A percentile compares a stretch with the other conserved stretches of the same genome.
Evolutionary conservation across 1,284 basidiomycete species (phyloP).

Genomic region (Singerocomus inundabilis): DNA sequence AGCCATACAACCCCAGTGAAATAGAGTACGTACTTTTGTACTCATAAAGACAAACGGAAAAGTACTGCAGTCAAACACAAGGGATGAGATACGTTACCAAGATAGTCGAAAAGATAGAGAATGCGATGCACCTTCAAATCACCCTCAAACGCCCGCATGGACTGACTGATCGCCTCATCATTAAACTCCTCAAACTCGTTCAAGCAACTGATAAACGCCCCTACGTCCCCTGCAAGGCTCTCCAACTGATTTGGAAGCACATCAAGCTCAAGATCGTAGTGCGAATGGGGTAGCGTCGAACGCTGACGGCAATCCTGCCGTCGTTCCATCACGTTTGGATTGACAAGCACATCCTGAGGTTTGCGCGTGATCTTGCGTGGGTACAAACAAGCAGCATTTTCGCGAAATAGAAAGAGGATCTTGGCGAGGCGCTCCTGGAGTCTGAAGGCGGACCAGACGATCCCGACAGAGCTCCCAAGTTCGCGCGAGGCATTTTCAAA

Average conservation of each 20-base stretch:
- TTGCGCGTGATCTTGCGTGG: constrained; percentile 30
- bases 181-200: constrained; percentile 57
- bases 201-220: constrained; percentile 47
- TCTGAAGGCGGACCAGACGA: constrained; percentile 32
- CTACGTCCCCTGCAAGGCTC: constrained; percentile 46
- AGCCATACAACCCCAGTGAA: constrained; percentile 15
- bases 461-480: constrained; percentile 35
- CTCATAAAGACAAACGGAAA: constrained; percentile 27
- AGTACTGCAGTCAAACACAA: constrained; percentile 21
- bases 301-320: constrained; percentile 23
- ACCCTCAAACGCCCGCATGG: constrained; percentile 47
- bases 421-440: constrained; percentile 35
- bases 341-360: constrained; percentile 26
- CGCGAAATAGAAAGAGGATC: constrained; percentile 33
- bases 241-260: constrained; percentile 38
- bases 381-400: constrained; percentile 35
- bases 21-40: constrained; percentile 24
- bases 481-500: constrained; percentile 36
- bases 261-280: constrained; percentile 30
- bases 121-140: constrained; percentile 43
- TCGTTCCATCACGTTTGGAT: constrained; percentile 32
- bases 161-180: constrained; percentile 52
- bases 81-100: background rate
- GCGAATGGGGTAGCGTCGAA: constrained; percentile 10
- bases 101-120: background rate